Percentiles rank a stretch among this genome's conserved stretches.
These are phyloP conservation scores for Triangularia verruculosa DNA, from an alignment of 2,329 filamentous ascomycete species.

Conservation along the genomic window DNA sequence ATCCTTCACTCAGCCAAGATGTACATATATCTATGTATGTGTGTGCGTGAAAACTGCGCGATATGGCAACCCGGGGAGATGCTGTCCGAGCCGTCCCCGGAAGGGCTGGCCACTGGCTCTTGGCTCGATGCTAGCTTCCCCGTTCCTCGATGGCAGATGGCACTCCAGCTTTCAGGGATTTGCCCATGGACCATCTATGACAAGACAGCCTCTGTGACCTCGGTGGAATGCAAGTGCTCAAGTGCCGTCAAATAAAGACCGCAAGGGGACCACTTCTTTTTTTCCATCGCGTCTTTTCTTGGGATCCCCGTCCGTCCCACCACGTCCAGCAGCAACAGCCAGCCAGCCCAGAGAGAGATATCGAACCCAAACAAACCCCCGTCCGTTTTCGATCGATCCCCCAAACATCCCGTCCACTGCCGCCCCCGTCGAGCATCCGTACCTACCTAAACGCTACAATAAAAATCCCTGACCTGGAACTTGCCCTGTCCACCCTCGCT, in stretches of 20 bases:
- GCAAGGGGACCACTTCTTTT: conserved; percentile 13
- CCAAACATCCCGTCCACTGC: neutral
- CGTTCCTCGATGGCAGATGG: neutral
- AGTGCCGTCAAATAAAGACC: conserved; percentile 12
- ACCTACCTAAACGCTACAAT: neutral
- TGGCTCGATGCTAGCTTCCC: conserved; percentile 12
- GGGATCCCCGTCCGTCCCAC: neutral
- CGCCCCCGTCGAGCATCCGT: neutral
- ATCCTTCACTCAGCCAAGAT: neutral
- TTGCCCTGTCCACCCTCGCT: neutral
- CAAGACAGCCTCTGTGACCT: neutral
- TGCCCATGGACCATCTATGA: neutral
- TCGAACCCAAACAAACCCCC: neutral
- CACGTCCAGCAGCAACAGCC: neutral
- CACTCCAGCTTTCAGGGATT: neutral
- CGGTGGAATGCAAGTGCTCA: conserved; percentile 4
- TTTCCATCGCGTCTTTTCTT: neutral
- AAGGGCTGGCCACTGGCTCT: conserved; percentile 5
- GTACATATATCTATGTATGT: too few relatives aligned
- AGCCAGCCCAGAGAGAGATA: conserved; percentile 5
- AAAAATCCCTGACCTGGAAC: neutral
- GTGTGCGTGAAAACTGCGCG: neutral
- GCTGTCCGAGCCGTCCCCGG: conserved; percentile 15
- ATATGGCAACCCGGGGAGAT: conserved; percentile 6
- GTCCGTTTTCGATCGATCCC: neutral